Evolutionary conservation across 176 grass and related monocot genomes (phyloP), one percentile per base, ranked within the genome.

Genomic region (Thalia dealbata): DNA sequence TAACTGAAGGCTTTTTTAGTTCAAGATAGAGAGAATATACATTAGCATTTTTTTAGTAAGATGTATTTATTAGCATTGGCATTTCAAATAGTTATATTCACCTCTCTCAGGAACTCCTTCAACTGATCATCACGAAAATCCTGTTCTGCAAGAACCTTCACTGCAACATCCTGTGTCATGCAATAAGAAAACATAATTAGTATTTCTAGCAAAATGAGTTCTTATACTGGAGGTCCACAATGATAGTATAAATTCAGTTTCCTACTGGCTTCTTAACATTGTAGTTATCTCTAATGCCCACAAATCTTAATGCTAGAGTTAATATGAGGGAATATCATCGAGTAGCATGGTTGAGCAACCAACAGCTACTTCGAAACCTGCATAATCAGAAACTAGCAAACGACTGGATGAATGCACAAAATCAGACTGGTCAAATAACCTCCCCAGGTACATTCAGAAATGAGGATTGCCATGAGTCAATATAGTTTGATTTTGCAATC

Each of bases 101-200:
- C 89, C 89, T 96, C 92, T 88, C 92, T 87, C 19, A 96, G 75
- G 61, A 96, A 92, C 82, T 96, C 92, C 71, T 82, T 96, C 23
- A 92, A 58, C 70, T 92, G 84, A 59, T 80, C 75, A 70, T 96
- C 84, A 2, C 76, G 75, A 3, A 88, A 85, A 74, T 78, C 89
- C 79, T 96, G 92, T 27, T 92, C 87, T 3, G 74, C 80, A 79
- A 96, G 89, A 29, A 96, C 84, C 76, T 96, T 96, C 16, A 96
- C 92, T 11, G 92, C 92, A 84, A 96, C 89, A 86, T 96, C 92
- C 92, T 96, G 78, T 78, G 2, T 25, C 56, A 62, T 26, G 22
- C 7, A 61, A 42, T 27, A 43, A 46, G 2, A 44, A 21, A 18
- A 72, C 5, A 52, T 0, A 2, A 10, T 72, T 22, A 68, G 35